Base-by-base conservation (phyloP, 164 flowering plant species). In the Cinnamomum chago region DNA sequence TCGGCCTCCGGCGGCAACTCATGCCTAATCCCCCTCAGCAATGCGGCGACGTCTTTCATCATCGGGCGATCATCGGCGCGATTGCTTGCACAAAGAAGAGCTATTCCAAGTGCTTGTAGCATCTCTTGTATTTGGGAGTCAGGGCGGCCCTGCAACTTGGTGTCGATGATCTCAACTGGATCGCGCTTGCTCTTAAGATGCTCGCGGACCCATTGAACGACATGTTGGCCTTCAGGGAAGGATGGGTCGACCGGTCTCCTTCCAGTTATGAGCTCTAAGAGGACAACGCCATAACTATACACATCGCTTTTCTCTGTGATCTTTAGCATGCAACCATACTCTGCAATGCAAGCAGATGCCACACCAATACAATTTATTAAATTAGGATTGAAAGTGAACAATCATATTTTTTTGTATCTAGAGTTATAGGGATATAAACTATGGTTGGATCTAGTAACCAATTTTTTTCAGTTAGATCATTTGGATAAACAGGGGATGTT, bases 241-340 rank as follows among this genome's bases (percentile, higher is more conserved):
- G 91, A 81, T 68, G 98, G 97, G 84, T 94, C 99, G 35, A 92
- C 64, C 30, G 98, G 98, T 69, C 91, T 94, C 83, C 90, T 88
- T 67, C 99, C 98, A 1, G 99, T 96, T 58, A 96, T 75, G 12
- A 94, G 90, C 83, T 96, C 99, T n/a, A 96, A 50, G 3, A 94
- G 85, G 33, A 94, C 90, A 62, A 96, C 93, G 2, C 99, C 99
- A 65, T 77, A 96, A 76, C 99, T 96, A 84, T 92, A 94, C 0
- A 94, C 91, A 72, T 96, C 99, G 55, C 98, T 93, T 84, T 92
- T 96, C 87, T 92, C 97, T 3, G 95, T 92, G 65, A 92, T 87
- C 1, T 78, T 75, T 72, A 84, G 87, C 90, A 85, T 83, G 18
- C 94, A 90, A 17, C 85, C 99, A 76, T 88, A 93, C 78, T 96